Evolutionary conservation across 306 rosid species (phyloP).

Genomic region (Hippophae gyantsensis): DNA sequence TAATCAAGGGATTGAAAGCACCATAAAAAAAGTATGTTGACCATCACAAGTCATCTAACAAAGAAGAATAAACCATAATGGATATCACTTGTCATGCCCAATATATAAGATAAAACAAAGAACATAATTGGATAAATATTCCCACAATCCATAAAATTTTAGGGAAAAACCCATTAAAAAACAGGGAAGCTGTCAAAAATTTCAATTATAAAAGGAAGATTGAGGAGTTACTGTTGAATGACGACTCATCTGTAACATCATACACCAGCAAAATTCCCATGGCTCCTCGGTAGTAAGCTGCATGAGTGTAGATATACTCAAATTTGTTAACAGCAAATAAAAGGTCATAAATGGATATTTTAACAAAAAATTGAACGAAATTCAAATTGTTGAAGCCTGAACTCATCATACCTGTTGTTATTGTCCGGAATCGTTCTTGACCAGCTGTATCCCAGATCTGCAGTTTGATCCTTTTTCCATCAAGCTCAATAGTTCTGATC

Average conservation of each 20-base stretch:
- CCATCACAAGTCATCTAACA: too few relatives aligned
- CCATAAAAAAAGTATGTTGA: background rate
- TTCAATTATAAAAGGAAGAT: slow-evolving; percentile 17
- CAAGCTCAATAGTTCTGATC: slow-evolving; percentile 84
- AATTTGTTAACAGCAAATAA: too few relatives aligned
- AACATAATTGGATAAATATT: background rate
- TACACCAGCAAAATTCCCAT: slow-evolving; percentile 92
- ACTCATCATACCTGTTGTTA: slow-evolving; percentile 52
- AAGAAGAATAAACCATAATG: too few relatives aligned
- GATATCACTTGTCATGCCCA: too few relatives aligned
- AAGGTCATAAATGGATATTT: too few relatives aligned
- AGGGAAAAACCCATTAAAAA: background rate
- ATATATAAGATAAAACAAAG: too few relatives aligned
- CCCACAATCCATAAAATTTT: background rate
- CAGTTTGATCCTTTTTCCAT: slow-evolving; percentile 64
- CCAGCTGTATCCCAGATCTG: slow-evolving; percentile 95
- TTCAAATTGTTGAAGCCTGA: slow-evolving; percentile 12
- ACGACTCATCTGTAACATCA: slow-evolving; percentile 88
- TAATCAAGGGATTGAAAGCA: background rate
- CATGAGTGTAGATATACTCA: slow-evolving; percentile 11
- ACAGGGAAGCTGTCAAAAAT: slow-evolving; percentile 11
- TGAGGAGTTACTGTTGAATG: slow-evolving; percentile 68
- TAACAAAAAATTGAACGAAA: background rate
- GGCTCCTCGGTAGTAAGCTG: slow-evolving; percentile 92
- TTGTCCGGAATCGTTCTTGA: slow-evolving; percentile 79